Conservation (phyloP, 2,329 filamentous ascomycete species). For the Stachybotrys elegans region DNA sequence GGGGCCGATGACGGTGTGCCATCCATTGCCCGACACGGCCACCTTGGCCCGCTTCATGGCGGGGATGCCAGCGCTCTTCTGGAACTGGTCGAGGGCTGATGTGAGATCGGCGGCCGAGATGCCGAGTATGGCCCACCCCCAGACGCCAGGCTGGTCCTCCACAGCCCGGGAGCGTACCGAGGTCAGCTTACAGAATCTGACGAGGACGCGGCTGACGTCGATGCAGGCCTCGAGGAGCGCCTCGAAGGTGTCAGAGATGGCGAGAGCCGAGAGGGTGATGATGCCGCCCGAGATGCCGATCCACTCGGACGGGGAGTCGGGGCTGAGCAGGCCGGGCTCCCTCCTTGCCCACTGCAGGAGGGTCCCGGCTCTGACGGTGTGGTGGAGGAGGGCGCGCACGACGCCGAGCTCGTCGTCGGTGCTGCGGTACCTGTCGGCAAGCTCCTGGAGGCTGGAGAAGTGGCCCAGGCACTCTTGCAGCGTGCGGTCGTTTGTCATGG, state of each 20-base stretch:
- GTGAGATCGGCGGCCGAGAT: background rate
- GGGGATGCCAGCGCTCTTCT: background rate
- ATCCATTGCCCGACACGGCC: background rate
- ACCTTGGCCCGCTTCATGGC: background rate
- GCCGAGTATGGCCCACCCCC: background rate
- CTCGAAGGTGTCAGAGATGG: background rate
- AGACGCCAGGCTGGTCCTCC: background rate
- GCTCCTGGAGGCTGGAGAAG: background rate
- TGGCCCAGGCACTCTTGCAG: background rate
- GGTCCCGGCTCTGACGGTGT: background rate
- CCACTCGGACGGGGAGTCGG: background rate
- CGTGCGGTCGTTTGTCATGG: background rate
- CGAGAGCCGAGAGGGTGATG: background rate
- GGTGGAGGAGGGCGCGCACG: background rate
- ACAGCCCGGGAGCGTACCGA: background rate
- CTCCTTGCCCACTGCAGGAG: background rate
- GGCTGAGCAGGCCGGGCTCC: background rate
- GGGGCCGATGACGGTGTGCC: background rate
- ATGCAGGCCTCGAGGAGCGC: background rate
- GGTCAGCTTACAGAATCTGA: background rate
- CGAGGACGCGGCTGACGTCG: background rate
- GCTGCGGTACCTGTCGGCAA: background rate
- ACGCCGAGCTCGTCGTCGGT: background rate
- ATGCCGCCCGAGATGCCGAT: background rate
- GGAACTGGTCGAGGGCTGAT: background rate